Evolutionary conservation across 148 eudicot species (phyloP), one percentile per base, ranked within the genome.

Genomic region (Silene latifolia): DNA sequence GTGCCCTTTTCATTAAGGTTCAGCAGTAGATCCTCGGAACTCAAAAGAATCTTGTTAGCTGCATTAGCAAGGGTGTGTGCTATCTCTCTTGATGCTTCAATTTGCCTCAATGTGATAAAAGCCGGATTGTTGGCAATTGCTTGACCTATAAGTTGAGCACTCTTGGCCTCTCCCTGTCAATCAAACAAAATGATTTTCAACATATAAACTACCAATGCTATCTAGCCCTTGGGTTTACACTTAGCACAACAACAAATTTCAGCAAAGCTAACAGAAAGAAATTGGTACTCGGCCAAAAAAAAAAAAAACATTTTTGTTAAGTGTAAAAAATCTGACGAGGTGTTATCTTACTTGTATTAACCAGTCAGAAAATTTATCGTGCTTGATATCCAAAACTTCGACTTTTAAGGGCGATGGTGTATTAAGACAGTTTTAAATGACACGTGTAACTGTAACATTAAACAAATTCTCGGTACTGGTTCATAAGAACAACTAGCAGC

Each of bases 101-200:
- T 93, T 64, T 85, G 88, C 86, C 98, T 88, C 10, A 91, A 82
- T 19, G 97, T 87, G 71, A 91, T 88, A 74, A 93, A 93, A 19
- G 98, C 98, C 4, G 97, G 94, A 82, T 91, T 93, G 80, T 91
- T 89, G 74, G 98, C 82, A 77, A 93, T 88, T 32, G 98, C 97
- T 87, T 89, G 90, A 75, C 98, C 98, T 47, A 93, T 23, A 35
- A 68, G 73, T 42, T 69, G 68, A 32, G 79, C 79, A 61, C 79
- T 77, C 69, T 77, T 77, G 17, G 79, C 79, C 44, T 77, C 79
- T 24, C 79, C 79, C 79, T 77, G 74, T 42, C 17, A 48, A 61
- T 11, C 20, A 15, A 53, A n/a, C 20, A 39, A 11, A 18, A 64
- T n/a, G 18, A 29, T 7, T 54, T 61, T 1, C n/a, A 51, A 29